Evolutionary conservation across 192 early-diverging fungal genomes (phyloP).

Genomic region (Backusella australiensis): DNA sequence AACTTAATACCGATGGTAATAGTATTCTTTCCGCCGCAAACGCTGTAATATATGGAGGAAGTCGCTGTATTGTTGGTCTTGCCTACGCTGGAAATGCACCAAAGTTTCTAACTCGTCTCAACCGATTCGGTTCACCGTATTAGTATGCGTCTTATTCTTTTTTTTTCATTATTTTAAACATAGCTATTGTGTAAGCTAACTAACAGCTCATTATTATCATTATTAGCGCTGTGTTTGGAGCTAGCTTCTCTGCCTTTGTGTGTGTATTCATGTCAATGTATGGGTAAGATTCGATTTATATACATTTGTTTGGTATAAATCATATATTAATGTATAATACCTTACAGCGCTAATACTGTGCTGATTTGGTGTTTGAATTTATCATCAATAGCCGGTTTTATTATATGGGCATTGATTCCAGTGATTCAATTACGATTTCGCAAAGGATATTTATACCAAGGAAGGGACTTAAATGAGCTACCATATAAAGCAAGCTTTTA

Average conservation of each 20-base stretch:
- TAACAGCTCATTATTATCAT: background rate
- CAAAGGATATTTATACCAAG: slow-evolving; percentile 68
- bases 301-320: background rate
- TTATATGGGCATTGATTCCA: slow-evolving; percentile 81
- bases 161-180: slow-evolving; percentile 48
- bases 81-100: slow-evolving; percentile 78
- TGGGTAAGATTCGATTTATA: background rate
- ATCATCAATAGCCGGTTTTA: slow-evolving; percentile 72
- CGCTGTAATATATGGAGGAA: slow-evolving; percentile 82
- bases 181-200: background rate
- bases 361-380: slow-evolving; percentile 64
- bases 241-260: slow-evolving; percentile 52
- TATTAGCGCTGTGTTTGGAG: slow-evolving; percentile 30
- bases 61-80: slow-evolving; percentile 72
- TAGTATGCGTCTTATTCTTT: slow-evolving; percentile 30
- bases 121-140: slow-evolving; percentile 62
- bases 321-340: slow-evolving; percentile 30
- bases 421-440: slow-evolving; percentile 83
- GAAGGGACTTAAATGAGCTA: slow-evolving; percentile 53
- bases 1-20: background rate
- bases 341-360: slow-evolving; percentile 61
- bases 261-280: background rate
- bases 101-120: slow-evolving; percentile 55
- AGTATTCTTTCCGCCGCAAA: slow-evolving; percentile 72
- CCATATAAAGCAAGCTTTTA: slow-evolving; percentile 75